Evolutionary conservation across 768 basidiomycete genomes (phyloP), one percentile per base, ranked within the genome.

Genomic region (Pleurotus tuber-regium): DNA sequence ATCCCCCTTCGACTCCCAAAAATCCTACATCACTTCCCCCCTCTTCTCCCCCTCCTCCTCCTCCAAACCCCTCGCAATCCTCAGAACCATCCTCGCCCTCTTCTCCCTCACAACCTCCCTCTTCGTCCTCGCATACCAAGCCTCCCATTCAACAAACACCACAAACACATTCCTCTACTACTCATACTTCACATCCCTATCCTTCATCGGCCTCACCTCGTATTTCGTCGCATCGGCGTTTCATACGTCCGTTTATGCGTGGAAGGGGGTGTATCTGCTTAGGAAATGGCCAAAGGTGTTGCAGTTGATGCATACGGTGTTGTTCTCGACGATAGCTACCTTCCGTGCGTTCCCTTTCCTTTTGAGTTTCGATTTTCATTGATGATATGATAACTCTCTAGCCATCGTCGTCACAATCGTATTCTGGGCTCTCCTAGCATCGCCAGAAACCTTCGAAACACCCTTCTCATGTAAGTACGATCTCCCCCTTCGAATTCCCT

Each of bases 331-430:
- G 0, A 63, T 83, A 40, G 61, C 69, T 25, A 77, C 79, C 6
- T 82, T 75, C 58, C 85, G 86, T 87, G 61, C 61, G 84, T 75
- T 11, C 11, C 24, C 5, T 8, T 25, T 36, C 51, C 21, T 42
- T 49, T 12, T 39, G 12, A 3, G 19, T 38, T 21, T 18, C 43
- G 18, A n/a, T 30, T 26, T 40, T 43, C 30, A 12, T 33, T 24
- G 62, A 54, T 33, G 14, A 7, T 11, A 9, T 23, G 40, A 5
- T 29, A 18, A 16, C 10, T 16, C n/a, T 21, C 38, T 51, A 87
- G 86, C 86, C 12, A 66, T 87, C 49, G 56, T 88, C 9, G 83
- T 87, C 1, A 85, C 85, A 0, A 64, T 76, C 23, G 81, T 86
- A 0, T 87, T 68, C 60, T 88, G 86, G 86, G 61, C 71, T 0